Percentiles rank a stretch among this genome's conserved stretches.
phyloP scores from a whole-genome alignment of 768 basidiomycete genomes.

The Tulasnella sp. region DNA sequence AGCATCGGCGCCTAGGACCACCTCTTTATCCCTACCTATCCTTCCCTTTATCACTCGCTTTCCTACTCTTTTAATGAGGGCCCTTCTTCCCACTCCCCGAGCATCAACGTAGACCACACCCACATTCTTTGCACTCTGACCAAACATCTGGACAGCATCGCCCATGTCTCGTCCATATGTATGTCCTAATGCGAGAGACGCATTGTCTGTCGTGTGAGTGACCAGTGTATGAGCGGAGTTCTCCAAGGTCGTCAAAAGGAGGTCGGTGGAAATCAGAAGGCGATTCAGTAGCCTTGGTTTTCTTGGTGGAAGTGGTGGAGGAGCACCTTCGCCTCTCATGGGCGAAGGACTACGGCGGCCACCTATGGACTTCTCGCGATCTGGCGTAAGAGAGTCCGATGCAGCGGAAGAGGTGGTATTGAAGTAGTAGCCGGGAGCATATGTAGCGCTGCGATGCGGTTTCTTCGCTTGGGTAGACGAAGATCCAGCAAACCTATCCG shows the following conservation, averaged over 20 bases:
- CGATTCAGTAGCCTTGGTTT: slow-evolving; percentile 27
- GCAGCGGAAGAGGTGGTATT: slow-evolving; percentile 30
- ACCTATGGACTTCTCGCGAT: no score
- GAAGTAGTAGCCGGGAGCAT: not conserved
- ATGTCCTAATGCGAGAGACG: slow-evolving; percentile 42
- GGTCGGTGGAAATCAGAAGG: slow-evolving; percentile 48
- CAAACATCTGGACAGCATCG: slow-evolving; percentile 42
- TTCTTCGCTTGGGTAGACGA: not conserved
- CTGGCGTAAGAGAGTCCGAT: no score
- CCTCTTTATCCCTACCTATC: slow-evolving; percentile 19
- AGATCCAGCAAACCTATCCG: slow-evolving; percentile 33
- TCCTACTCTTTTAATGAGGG: slow-evolving; percentile 50
- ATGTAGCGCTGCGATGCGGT: not conserved
- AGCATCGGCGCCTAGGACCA: slow-evolving; percentile 15
- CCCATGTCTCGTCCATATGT: slow-evolving; percentile 58
- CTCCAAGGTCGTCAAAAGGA: slow-evolving; percentile 52
- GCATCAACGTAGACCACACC: slow-evolving; percentile 67
- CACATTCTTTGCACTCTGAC: slow-evolving; percentile 56
- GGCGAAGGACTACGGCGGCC: no score
- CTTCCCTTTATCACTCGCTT: slow-evolving; percentile 43
- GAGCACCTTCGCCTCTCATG: not conserved
- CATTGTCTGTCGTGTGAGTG: slow-evolving; percentile 35
- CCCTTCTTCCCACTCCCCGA: slow-evolving; percentile 54
- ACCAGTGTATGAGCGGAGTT: slow-evolving; percentile 42
- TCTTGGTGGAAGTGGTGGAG: slow-evolving; percentile 13